phyloP scores from a whole-genome alignment of 805 yeast genomes.

The Maudiozyma serrabonitensis region DNA sequence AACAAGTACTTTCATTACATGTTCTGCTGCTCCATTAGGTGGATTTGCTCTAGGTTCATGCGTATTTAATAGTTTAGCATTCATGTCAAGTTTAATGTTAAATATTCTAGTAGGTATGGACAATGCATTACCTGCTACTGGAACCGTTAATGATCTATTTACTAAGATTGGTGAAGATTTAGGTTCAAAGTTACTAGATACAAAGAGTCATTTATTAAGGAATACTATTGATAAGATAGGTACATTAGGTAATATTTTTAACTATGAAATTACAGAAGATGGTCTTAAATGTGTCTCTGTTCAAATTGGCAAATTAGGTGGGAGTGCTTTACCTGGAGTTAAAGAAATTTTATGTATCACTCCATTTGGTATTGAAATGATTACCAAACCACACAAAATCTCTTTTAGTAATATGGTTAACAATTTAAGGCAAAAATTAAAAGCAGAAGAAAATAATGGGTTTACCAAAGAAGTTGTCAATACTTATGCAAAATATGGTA shows the following conservation, averaged over 20 bases:
- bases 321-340: not conserved
- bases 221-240: not conserved
- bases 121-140: not conserved
- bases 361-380: not conserved
- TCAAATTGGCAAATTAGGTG: not conserved
- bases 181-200: not conserved
- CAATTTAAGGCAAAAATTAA: not conserved
- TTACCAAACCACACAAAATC: not conserved
- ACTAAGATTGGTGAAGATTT: not conserved
- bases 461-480: not conserved
- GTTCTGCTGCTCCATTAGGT: not conserved
- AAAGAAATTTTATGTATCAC: not conserved
- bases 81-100: not conserved
- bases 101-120: not conserved
- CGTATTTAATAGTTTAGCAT: not conserved
- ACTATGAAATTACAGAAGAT: not conserved
- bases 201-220: too few relatives aligned
- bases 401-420: not conserved
- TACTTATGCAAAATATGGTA: not conserved
- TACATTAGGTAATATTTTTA: not conserved
- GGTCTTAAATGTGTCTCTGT: not conserved
- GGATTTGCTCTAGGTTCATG: not conserved
- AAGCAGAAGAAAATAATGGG: not conserved
- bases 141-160: not conserved
- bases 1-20: not conserved